Evolutionary conservation across 2,329 filamentous ascomycete species (phyloP).

Genomic region (Hawksworthiomyces lignivorus): DNA sequence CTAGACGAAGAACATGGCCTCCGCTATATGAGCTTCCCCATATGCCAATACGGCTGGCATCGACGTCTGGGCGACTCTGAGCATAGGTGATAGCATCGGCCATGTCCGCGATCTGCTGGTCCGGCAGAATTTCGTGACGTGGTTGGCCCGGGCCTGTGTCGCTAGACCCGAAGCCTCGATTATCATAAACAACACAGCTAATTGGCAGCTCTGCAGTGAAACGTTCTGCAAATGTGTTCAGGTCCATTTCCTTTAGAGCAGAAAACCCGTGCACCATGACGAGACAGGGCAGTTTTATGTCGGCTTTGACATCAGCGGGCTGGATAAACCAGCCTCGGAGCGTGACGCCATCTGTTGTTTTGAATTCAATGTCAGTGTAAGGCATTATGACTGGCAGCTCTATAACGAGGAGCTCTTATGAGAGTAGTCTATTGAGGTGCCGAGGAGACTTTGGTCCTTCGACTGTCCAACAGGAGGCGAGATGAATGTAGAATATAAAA

Average conservation of each 20-base stretch:
- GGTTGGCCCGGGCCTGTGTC: constrained; percentile 21
- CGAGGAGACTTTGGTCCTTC: too few species aligned
- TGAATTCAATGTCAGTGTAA: constrained; percentile 17
- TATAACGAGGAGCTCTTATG: too few species aligned
- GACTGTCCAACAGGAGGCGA: too few species aligned
- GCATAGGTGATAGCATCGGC: constrained; percentile 31
- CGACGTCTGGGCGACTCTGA: too few species aligned
- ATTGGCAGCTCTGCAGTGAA: constrained; percentile 18
- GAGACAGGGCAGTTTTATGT: too few species aligned
- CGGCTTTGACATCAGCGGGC: too few species aligned
- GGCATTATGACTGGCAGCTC: not conserved
- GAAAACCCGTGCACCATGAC: constrained; percentile 6
- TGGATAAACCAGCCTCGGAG: constrained; percentile 24
- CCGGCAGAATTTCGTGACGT: constrained; percentile 24
- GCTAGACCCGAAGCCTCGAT: constrained; percentile 25
- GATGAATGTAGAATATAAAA: too few species aligned
- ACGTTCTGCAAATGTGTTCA: constrained; percentile 18
- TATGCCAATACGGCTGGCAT: too few species aligned
- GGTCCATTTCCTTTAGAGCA: constrained; percentile 10
- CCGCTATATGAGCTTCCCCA: constrained; percentile 31
- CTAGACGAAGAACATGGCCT: constrained; percentile 31
- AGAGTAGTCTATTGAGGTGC: too few species aligned
- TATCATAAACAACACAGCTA: constrained; percentile 26
- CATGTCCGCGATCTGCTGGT: constrained; percentile 25
- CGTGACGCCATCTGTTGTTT: constrained; percentile 19